Base-by-base conservation (phyloP, 129 eudicot genomes). In the Pseudognaphalium luteoalbum region DNA sequence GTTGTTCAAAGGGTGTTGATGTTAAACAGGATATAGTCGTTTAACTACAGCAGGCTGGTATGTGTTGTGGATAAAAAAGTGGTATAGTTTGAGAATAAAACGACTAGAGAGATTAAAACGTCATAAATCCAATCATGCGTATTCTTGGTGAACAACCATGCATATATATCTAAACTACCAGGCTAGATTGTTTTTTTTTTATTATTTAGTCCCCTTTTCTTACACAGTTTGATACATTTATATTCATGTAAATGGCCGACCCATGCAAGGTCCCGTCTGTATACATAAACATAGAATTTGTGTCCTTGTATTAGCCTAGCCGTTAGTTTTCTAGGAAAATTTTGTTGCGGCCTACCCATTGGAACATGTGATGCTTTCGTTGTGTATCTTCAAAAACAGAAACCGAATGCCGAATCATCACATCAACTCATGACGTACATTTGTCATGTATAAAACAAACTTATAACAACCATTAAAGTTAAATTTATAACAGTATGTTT, bases 121-220 rank as follows among this genome's bases (percentile, higher is more conserved):
- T 68, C 69, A 57, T 57, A 56, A 37, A n/a, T 66, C 54, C 5
- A 21, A 47, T 47, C 52, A 22, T 25, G 28, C 28, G 1, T 21
- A 28, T 56, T 66, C 5, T 67, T 68, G 81, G 59, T 77, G 75
- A 77, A 67, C 81, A 63, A 65, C 71, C 65, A 30, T n/a, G n/a
- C n/a, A n/a, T n/a, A n/a, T n/a, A n/a, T 75, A 63, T 60, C 71
- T 17, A 75, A 67, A 68, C 66, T 17, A 68, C 66, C 81, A 22
- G n/a, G n/a, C n/a, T n/a, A 76, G 39, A 52, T 15, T 25, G 44
- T 22, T 5, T 7, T 75, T 56, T 28, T 30, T 32, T n/a, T n/a
- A n/a, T n/a, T 30, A 25, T 10, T 1, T 37, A 71, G 47, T 71
- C 30, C 56, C 56, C 12, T 6, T 3, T 32, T 1, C 7, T 4